Evolutionary conservation across 495 filamentous ascomycete genomes (phyloP), one percentile per base, ranked within the genome.

Genomic region (Neurospora africana): DNA sequence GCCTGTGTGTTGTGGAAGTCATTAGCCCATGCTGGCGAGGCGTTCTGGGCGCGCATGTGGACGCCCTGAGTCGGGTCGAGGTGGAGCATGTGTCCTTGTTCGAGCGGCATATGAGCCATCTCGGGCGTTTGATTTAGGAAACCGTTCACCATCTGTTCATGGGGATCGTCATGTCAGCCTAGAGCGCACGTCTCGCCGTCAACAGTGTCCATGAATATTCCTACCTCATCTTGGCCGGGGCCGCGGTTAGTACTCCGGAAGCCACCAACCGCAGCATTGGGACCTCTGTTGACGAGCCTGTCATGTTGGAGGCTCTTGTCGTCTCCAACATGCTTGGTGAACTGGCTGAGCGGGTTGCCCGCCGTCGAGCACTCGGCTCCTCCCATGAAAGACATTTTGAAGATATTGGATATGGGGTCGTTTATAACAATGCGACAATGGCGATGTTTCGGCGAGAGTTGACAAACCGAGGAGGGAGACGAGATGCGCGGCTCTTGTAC

Each of bases 311-410:
- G 86, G 36, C 91, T 93, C 83, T 94, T 97, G 84, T 98, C 95
- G 84, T 97, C 92, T 76, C 93, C 90, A 69, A 94, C 91, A 79
- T 97, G 93, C 80, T 98, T 99, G 37, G 92, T 91, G 80, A 99
- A 97, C 87, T 98, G 96, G 77, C 91, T 93, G 72, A 99, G 90
- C 70, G 96, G 96, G 82, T 98, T 99, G 77, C 90, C 93, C 70
- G 92, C 94, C 53, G 95, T 97, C 68, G 95, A 98, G 86, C 95
- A 99, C 83, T 98, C 95, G 75, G 94, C 92, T 75, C 95, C 95
- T 82, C 92, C 92, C 74, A 97, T 87, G 80, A 99, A 97, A 30
- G 94, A 96, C 95, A 97, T 97, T 74, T 70, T 21, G 67, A 72
- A 38, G 15, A n/a, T 39, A n/a, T 36, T 68, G 33, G 6, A 70